Percentiles rank a stretch among this genome's conserved stretches.
phyloP scores from a whole-genome alignment of 768 basidiomycete genomes.

The Tylopilus sp. region DNA sequence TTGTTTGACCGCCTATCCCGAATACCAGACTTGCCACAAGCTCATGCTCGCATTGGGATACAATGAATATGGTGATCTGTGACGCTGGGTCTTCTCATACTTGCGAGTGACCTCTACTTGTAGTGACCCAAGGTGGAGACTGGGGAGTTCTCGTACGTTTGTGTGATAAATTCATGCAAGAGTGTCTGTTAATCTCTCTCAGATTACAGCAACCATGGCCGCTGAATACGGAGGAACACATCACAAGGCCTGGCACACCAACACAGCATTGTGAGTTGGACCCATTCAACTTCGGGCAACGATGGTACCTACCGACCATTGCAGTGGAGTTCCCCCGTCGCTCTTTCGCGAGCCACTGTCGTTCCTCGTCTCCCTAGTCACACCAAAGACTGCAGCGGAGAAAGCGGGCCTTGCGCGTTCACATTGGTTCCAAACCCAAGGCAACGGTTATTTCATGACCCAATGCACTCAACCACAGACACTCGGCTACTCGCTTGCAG shows the following conservation, averaged over 20 bases:
- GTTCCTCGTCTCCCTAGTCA: conserved; percentile 20
- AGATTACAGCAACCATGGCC: too few relatives aligned
- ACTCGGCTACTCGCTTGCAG: conserved; percentile 48
- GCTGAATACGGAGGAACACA: conserved; percentile 37
- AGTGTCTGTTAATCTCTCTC: too few relatives aligned
- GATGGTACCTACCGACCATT: background rate
- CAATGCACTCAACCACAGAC: conserved; percentile 48
- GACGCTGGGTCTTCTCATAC: background rate
- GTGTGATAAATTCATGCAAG: background rate
- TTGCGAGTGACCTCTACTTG: background rate
- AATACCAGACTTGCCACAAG: conserved; percentile 43
- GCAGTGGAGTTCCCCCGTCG: conserved; percentile 31
- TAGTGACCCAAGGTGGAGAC: conserved; percentile 50
- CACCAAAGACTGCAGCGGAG: conserved; percentile 27
- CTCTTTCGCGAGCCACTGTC: background rate
- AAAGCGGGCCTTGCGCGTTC: conserved; percentile 19
- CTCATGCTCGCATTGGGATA: conserved; percentile 41
- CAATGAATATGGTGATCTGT: conserved; percentile 40
- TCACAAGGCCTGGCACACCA: conserved; percentile 52
- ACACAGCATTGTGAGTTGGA: conserved; percentile 38
- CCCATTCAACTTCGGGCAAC: too few relatives aligned
- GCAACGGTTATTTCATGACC: conserved; percentile 28
- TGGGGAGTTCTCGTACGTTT: conserved; percentile 40
- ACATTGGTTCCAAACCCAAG: conserved; percentile 18
- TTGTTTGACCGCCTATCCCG: background rate